Evolutionary conservation across 768 basidiomycete genomes (phyloP), one percentile per base, ranked within the genome.

Genomic region (Psilocybe cyanescens): DNA sequence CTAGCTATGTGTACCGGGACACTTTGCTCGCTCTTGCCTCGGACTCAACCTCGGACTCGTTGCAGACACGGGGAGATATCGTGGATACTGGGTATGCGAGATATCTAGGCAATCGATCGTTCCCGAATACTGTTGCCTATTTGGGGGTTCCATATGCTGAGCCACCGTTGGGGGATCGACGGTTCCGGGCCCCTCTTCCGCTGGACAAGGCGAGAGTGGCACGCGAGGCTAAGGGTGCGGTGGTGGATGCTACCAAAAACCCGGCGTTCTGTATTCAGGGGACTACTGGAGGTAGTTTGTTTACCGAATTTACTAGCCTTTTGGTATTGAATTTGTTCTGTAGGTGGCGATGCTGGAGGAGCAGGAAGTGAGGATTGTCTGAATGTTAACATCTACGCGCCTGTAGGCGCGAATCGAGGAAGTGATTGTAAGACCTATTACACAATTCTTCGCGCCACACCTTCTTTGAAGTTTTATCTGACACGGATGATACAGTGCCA

Each of bases 321-420:
- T 31, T 47, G 56, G 49, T 56, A 45, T 39, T 14, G 55, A 52
- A 30, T 9, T 51, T 2, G 41, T 28, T 45, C 12, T 62, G 6
- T 44, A 86, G 83, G 49, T 17, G 83, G 82, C 8, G 86, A 86
- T 66, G 78, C 82, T 24, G 86, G 87, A 51, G 86, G 87, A 30
- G 85, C 85, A 11, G 87, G 88, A 9, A 83, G 81, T 46, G 87
- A 89, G 72, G 87, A 89, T 63, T 89, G 86, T 63, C 71, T 89
- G 35, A 88, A 88, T 51, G 74, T 88, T n/a, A 87, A 89, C 68
- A 78, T 90, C 11, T 89, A 88, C 59, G 72, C 84, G 8, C 87
- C 88, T 2, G 72, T 76, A 5, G 78, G 79, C 6, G 79, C 81
- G 3, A 81, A 78, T 35, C 65, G 71, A 28, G 76, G 79, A 1